Evolutionary conservation across 352 stramenopile species (phyloP), one percentile per base, ranked within the genome.

Genomic region (Pythium grandisporangium): DNA sequence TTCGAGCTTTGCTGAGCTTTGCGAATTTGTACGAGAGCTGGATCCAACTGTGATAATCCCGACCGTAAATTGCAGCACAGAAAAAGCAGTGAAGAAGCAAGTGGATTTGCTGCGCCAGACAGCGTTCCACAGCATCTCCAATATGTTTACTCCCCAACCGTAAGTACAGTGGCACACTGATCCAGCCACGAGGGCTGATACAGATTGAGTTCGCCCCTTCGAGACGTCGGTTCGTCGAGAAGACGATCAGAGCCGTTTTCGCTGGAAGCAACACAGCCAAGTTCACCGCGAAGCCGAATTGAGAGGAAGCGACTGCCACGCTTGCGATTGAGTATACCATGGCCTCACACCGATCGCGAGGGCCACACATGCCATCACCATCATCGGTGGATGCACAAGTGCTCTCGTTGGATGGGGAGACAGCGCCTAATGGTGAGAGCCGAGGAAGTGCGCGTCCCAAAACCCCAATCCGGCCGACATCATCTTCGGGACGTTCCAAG

Each of bases 1-100:
- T 61, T 97, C 84, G 20, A 96, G 79, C 52, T 99, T 97, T 58
- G 75, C 76, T 5, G 95, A 99, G 58, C 70, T 99, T 7, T 81
- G 89, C 25, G 84, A 96, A 30, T 98, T 98, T 52, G 57, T 88
- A 17, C 83, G 80, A 60, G 64, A 90, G 6, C 56, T 85, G 23
- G 89, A 95, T 24, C 91, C 89, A 4, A 65, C 72, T 7, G 63
- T 64, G 30, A 97, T 98, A 42, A 93, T 96, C 26, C 91, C 93
- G 14, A 98, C 93, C 30, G 91, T 98, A 26, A 93, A 89, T 38
- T 90, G 79, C 55, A 58, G 61, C 41, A 71, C 39, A 6, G 70
- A 82, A 24, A 61, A 69, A 2, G 67, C 70, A 43, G 69, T 70
- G 20, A 80, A 73, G 37, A 81, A 85, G 38, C 79, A 92, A 45